phyloP scores from a whole-genome alignment of 371 early-diverging fungal genomes.

The Dinochytrium kinnereticum region DNA sequence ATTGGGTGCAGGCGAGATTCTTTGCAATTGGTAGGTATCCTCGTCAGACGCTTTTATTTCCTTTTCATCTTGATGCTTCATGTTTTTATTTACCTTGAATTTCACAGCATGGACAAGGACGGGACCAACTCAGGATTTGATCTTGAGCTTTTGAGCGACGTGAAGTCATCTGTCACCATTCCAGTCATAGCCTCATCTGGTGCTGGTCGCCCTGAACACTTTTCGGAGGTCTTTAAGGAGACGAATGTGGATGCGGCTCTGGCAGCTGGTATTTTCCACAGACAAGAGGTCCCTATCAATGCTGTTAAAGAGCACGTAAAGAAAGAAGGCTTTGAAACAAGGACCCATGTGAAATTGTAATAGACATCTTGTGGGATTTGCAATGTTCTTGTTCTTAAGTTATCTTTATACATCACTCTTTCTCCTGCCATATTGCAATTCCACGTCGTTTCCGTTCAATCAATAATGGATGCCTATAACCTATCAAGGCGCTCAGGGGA shows the following conservation, averaged over 20 bases:
- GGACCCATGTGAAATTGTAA: not conserved
- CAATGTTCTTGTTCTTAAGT: too few relatives aligned
- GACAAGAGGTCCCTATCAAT: slow-evolving; percentile 87
- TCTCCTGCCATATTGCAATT: too few relatives aligned
- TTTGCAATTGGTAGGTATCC: slow-evolving; percentile 75
- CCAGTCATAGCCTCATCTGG: slow-evolving; percentile 97
- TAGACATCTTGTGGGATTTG: too few relatives aligned
- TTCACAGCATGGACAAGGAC: slow-evolving; percentile 88
- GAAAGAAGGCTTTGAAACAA: not conserved
- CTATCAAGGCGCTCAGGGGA: too few relatives aligned
- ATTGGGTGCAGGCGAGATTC: slow-evolving; percentile 94
- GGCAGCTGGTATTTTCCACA: slow-evolving; percentile 98
- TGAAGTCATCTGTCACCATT: slow-evolving; percentile 77
- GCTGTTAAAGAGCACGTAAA: slow-evolving; percentile 79
- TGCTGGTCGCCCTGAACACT: slow-evolving; percentile 87
- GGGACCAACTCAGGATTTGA: slow-evolving; percentile 97
- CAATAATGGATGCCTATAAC: too few relatives aligned
- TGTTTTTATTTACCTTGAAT: not conserved
- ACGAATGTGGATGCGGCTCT: slow-evolving; percentile 93
- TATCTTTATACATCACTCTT: too few relatives aligned
- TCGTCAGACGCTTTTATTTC: not conserved
- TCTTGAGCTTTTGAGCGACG: slow-evolving; percentile 76
- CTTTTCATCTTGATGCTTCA: not conserved
- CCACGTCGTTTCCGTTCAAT: too few relatives aligned
- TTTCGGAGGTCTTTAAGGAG: slow-evolving; percentile 80